Evolutionary conservation across 805 yeast species (phyloP).

Genomic region (Middelhovenomyces tepae): DNA sequence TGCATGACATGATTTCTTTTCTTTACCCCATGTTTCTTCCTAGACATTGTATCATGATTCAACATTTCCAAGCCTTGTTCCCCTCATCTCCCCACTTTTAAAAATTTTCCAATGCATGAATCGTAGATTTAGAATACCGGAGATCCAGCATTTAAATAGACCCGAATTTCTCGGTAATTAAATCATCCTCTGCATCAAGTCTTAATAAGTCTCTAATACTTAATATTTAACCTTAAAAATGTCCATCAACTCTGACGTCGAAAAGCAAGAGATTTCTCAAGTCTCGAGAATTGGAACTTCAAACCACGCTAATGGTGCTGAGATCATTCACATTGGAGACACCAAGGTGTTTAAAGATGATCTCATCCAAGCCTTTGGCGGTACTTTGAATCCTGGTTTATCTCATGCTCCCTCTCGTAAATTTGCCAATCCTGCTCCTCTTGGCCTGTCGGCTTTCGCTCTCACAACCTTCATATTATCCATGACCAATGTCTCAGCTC

Average conservation of each 20-base stretch:
- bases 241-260: slow-evolving; percentile 1
- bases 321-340: slow-evolving; percentile 32
- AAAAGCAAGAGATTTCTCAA: slow-evolving; percentile 4
- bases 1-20: no score
- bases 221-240: no score
- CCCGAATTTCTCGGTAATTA: no score
- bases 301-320: slow-evolving; percentile 17
- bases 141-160: no score
- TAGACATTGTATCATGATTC: no score
- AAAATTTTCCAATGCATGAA: no score
- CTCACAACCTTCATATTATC: slow-evolving; percentile 52
- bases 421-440: slow-evolving; percentile 57
- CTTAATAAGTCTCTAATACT: no score
- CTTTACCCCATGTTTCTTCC: no score
- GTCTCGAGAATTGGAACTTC: slow-evolving; percentile 15
- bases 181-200: no score
- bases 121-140: no score
- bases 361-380: slow-evolving; percentile 56
- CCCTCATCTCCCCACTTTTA: no score
- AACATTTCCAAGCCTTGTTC: no score
- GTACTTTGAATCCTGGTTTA: slow-evolving; percentile 38
- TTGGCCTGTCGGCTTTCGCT: slow-evolving; percentile 54
- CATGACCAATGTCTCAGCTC: slow-evolving; percentile 43
- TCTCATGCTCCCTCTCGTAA: slow-evolving; percentile 39
- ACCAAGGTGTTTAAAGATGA: slow-evolving; percentile 41